phyloP scores from a whole-genome alignment of 2,329 filamentous ascomycete genomes.

The Aschersonia sp. region DNA sequence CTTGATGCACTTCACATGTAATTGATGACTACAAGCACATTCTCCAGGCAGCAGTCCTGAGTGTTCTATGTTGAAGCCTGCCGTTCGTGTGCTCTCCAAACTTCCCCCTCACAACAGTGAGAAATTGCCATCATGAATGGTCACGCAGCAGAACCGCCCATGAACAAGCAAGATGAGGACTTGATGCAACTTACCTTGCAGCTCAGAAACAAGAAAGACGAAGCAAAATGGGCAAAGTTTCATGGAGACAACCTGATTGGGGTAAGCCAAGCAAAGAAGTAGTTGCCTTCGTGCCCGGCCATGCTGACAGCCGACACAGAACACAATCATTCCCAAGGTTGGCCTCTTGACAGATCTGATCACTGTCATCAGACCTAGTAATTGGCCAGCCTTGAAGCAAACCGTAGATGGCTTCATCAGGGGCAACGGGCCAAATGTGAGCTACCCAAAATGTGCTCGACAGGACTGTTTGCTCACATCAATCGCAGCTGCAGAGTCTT shows the following conservation, averaged over 20 bases:
- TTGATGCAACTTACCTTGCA: conserved; percentile 4
- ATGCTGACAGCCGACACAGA: background rate
- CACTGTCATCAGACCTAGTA: conserved; percentile 2
- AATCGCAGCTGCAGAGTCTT: background rate
- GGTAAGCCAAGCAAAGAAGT: background rate
- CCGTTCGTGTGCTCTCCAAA: background rate
- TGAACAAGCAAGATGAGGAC: conserved; percentile 3
- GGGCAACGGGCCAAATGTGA: conserved; percentile 2
- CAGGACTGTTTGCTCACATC: background rate
- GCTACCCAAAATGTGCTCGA: background rate
- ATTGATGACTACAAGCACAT: too few relatives aligned
- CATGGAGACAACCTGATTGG: conserved; percentile 4
- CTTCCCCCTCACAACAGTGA: background rate
- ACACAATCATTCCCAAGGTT: conserved; percentile 2
- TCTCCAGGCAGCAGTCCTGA: background rate
- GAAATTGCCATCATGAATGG: background rate
- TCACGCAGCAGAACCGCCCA: background rate
- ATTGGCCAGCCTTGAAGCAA: conserved; percentile 1
- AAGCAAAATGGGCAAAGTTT: conserved; percentile 2
- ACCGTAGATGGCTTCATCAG: conserved; percentile 2
- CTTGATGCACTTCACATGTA: too few relatives aligned
- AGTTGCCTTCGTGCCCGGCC: background rate
- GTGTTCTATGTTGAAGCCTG: background rate
- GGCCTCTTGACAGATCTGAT: background rate
- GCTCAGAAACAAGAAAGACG: conserved; percentile 4